These are phyloP conservation scores for Chytriomyces confervae DNA, from an alignment of 192 early-diverging fungal species.

Conservation along the genomic window DNA sequence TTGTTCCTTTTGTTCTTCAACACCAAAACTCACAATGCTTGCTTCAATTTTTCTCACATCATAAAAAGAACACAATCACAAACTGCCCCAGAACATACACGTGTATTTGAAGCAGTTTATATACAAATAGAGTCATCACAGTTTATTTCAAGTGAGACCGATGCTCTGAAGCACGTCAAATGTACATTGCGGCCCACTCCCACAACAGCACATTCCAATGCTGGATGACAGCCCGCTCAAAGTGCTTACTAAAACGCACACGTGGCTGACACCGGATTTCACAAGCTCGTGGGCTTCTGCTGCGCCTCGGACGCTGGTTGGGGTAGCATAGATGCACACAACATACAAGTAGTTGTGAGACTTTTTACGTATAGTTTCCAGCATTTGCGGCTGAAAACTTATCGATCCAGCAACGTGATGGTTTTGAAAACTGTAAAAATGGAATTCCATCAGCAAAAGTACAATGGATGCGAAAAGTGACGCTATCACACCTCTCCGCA, in stretches of 20 bases:
- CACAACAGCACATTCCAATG: slow-evolving; percentile 12
- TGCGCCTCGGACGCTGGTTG: not conserved
- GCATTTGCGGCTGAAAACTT: not conserved
- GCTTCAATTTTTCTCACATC: too few relatives aligned
- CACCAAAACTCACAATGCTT: too few relatives aligned
- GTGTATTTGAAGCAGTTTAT: too few relatives aligned
- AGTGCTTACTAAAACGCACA: not conserved
- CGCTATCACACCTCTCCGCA: not conserved
- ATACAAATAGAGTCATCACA: too few relatives aligned
- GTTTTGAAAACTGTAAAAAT: not conserved
- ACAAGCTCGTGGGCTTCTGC: not conserved
- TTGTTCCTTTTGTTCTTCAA: too few relatives aligned
- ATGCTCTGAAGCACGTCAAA: not conserved
- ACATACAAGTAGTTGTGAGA: not conserved
- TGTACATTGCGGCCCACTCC: not conserved
- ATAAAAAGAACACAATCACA: too few relatives aligned
- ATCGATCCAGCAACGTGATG: slow-evolving; percentile 1
- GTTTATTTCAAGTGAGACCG: not conserved
- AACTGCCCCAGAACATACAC: too few relatives aligned
- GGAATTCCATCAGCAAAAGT: not conserved
- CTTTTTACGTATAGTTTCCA: not conserved
- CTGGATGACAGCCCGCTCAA: not conserved
- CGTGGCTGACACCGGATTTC: not conserved
- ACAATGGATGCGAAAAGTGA: not conserved
- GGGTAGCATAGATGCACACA: not conserved